Percentiles rank a stretch among this genome's conserved stretches.
These are phyloP conservation scores for Helicocarpus griseus DNA, from an alignment of 2,329 filamentous ascomycete species.

Conservation along the genomic window DNA sequence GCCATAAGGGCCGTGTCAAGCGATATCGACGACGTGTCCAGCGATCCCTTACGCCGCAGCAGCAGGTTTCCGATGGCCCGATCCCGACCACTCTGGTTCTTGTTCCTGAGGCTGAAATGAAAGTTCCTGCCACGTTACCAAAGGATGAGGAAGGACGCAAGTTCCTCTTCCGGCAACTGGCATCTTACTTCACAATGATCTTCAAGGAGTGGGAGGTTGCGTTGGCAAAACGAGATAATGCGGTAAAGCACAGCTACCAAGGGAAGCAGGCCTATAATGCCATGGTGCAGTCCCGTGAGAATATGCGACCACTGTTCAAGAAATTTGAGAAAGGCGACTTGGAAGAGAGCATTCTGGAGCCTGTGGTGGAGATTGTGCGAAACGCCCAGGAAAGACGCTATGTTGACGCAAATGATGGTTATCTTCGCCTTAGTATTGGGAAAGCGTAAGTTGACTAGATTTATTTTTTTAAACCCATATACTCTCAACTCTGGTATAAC, in stretches of 20 bases:
- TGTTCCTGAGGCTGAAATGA: constrained; percentile 81
- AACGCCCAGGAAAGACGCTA: constrained; percentile 85
- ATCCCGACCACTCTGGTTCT: constrained; percentile 77
- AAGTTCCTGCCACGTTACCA: constrained; percentile 56
- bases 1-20: constrained; percentile 56
- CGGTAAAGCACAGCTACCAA: constrained; percentile 60
- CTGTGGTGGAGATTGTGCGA: constrained; percentile 83
- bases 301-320: constrained; percentile 81
- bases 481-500: constrained; percentile 9
- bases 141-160: constrained; percentile 55
- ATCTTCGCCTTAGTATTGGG: constrained; percentile 83
- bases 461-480: not conserved
- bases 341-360: constrained; percentile 67
- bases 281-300: constrained; percentile 79
- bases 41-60: constrained; percentile 27
- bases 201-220: constrained; percentile 76
- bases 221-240: constrained; percentile 49
- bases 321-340: constrained; percentile 76
- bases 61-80: constrained; percentile 56
- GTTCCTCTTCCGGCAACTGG: constrained; percentile 77
- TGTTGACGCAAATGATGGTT: constrained; percentile 93
- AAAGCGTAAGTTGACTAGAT: constrained; percentile 52
- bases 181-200: constrained; percentile 95
- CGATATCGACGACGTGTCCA: constrained; percentile 58
- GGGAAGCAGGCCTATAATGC: constrained; percentile 73